Evolutionary conservation across 805 yeast species (phyloP).

Genomic region (Pichia phayaonensis): DNA sequence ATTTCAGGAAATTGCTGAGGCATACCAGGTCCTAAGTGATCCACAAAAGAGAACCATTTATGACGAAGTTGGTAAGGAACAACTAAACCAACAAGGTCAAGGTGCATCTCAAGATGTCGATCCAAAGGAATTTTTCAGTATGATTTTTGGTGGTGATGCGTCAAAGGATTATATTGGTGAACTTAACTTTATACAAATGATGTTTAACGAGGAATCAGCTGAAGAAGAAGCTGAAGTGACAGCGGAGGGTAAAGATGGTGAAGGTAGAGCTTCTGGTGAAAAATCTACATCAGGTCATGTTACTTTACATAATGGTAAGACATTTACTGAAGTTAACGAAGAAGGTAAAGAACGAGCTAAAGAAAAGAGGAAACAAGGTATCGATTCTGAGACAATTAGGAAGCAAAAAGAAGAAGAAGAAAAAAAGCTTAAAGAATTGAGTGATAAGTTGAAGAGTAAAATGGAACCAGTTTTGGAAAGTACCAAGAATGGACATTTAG

Average conservation of each 20-base stretch:
- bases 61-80: constrained; percentile 70
- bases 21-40: constrained; percentile 71
- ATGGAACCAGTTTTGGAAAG: constrained; percentile 34
- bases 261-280: not conserved
- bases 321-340: constrained; percentile 10
- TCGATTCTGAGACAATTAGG: constrained; percentile 22
- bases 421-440: constrained; percentile 49
- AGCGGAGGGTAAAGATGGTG: constrained; percentile 20
- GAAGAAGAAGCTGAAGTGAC: constrained; percentile 38
- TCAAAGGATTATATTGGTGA: constrained; percentile 86
- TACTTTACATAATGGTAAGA: constrained; percentile 8
- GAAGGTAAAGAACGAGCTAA: constrained; percentile 9
- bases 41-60: constrained; percentile 56
- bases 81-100: constrained; percentile 33
- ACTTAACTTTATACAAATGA: constrained; percentile 65
- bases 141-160: constrained; percentile 85
- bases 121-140: constrained; percentile 61
- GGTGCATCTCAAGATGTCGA: constrained; percentile 60
- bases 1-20: constrained; percentile 57
- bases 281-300: not conserved
- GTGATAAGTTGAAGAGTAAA: constrained; percentile 41
- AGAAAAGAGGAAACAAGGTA: constrained; percentile 13
- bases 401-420: constrained; percentile 29
- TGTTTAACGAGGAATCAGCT: constrained; percentile 36
- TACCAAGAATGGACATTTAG: constrained; percentile 31